phyloP scores from a whole-genome alignment of 169 alveolate species.

The Eimeria tenella region DNA sequence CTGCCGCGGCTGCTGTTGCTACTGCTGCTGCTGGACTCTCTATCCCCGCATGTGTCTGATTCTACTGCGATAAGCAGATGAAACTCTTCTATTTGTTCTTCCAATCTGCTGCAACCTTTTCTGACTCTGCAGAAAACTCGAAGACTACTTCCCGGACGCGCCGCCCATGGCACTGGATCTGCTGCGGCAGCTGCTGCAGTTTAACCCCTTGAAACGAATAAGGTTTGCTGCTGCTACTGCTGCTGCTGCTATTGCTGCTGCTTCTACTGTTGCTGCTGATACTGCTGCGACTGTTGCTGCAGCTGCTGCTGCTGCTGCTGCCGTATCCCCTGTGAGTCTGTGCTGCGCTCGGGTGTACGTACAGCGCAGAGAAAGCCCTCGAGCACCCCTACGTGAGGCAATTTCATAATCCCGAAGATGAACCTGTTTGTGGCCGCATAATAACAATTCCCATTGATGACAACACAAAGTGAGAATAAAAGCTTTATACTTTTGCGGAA shows the following conservation, averaged over 20 bases:
- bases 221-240: conserved; percentile 27
- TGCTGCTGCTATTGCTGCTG: background rate
- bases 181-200: conserved; percentile 90
- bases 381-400: conserved; percentile 93
- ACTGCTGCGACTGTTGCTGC: background rate
- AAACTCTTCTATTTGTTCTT: conserved; percentile 51
- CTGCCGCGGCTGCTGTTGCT: background rate
- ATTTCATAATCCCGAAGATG: conserved; percentile 95
- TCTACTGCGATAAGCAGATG: background rate
- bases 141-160: conserved; percentile 84
- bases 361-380: conserved; percentile 93
- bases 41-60: background rate
- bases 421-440: conserved; percentile 88
- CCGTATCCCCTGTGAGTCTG: background rate
- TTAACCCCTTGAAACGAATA: conserved; percentile 92
- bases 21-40: background rate
- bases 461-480: conserved; percentile 78
- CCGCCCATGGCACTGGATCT: conserved; percentile 92
- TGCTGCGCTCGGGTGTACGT: background rate
- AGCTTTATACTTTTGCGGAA: background rate
- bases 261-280: background rate
- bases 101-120: conserved; percentile 18
- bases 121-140: conserved; percentile 66
- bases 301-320: background rate
- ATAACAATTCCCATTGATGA: conserved; percentile 83